phyloP scores from a whole-genome alignment of 2,329 filamentous ascomycete species.

The Cercospora zeae-maydis region DNA sequence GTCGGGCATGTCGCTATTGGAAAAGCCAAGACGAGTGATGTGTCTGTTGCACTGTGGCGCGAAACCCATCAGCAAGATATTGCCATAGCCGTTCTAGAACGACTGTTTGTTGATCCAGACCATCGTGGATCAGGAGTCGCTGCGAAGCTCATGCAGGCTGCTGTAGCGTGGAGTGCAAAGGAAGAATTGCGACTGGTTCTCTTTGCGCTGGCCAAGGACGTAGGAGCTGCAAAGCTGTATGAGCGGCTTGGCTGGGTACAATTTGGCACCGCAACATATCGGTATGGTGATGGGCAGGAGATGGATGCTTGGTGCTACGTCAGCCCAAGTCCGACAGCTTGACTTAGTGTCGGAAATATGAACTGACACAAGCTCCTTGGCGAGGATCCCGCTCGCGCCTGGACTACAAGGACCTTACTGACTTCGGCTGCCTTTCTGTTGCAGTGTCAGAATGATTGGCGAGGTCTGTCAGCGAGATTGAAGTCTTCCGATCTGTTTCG shows the following conservation, averaged over 20 bases:
- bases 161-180: constrained; percentile 13
- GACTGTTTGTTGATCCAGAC: constrained; percentile 29
- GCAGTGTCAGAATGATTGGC: neutral
- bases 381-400: no score
- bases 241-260: constrained; percentile 25
- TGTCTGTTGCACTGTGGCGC: constrained; percentile 22
- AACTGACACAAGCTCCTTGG: neutral
- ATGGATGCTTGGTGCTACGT: constrained; percentile 24
- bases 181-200: constrained; percentile 20
- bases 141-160: constrained; percentile 21
- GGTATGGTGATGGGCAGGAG: constrained; percentile 15
- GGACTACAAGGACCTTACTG: no score
- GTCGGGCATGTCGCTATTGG: constrained; percentile 25
- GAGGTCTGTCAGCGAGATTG: neutral
- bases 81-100: constrained; percentile 26
- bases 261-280: constrained; percentile 19
- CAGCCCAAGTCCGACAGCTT: constrained; percentile 8
- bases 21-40: constrained; percentile 16
- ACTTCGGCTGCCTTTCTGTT: neutral
- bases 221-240: constrained; percentile 27
- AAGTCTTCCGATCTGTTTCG: neutral
- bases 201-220: constrained; percentile 28
- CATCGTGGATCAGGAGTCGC: constrained; percentile 23
- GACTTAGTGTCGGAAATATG: neutral
- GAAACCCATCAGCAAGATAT: constrained; percentile 10